Percentiles rank a stretch among this genome's conserved stretches.
phyloP scores from a whole-genome alignment of 2,329 filamentous ascomycete genomes.

The Bimuria novae-zelandiae region DNA sequence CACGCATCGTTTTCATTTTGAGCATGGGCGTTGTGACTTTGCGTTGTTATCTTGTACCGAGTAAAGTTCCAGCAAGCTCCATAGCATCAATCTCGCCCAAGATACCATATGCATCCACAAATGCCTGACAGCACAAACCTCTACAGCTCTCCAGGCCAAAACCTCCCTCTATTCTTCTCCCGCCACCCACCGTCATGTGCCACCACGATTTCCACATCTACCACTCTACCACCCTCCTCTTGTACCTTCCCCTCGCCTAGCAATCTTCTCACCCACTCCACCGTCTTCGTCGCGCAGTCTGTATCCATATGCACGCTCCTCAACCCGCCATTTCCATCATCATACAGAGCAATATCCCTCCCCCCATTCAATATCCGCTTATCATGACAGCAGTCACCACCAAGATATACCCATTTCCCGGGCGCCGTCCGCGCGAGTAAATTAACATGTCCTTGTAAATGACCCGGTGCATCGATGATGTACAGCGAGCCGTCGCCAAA shows the following conservation, averaged over 20 bases:
- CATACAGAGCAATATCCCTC: conserved; percentile 57
- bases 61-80: too few species aligned
- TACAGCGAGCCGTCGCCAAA: conserved; percentile 54
- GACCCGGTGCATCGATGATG: conserved; percentile 57
- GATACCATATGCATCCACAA: too few species aligned
- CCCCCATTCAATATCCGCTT: conserved; percentile 56
- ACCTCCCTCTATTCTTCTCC: conserved; percentile 43
- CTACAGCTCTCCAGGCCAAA: conserved; percentile 29
- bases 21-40: too few species aligned
- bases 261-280: conserved; percentile 49
- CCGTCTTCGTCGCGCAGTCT: conserved; percentile 49
- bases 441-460: conserved; percentile 58
- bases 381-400: conserved; percentile 61
- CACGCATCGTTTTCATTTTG: too few species aligned
- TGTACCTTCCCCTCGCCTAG: conserved; percentile 24
- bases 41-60: too few species aligned
- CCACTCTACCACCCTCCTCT: conserved; percentile 29
- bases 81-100: too few species aligned
- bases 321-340: conserved; percentile 50
- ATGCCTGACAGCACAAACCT: too few species aligned
- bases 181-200: conserved; percentile 58
- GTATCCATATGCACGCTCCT: conserved; percentile 59
- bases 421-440: conserved; percentile 50
- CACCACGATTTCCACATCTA: conserved; percentile 53
- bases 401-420: conserved; percentile 54